Conservation (phyloP, 108 stramenopile genomes). For the Phaeodactylum tricornutum region DNA sequence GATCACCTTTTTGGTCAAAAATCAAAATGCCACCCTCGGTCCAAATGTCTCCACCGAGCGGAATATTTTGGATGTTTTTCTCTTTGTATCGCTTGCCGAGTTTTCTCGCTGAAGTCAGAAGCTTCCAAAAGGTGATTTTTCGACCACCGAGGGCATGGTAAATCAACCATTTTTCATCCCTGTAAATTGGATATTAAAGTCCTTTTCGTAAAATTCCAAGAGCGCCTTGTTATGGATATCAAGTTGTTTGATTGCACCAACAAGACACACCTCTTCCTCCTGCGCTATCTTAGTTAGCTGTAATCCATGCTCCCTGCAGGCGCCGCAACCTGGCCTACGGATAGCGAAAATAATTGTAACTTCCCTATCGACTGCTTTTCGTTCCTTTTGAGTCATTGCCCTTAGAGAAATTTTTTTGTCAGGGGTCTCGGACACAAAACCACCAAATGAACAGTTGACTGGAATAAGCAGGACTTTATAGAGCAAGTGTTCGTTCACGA, state of each 20-base stretch:
- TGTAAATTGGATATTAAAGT: constrained; percentile 7
- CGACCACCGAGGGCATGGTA: constrained; percentile 7
- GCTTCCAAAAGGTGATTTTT: background rate
- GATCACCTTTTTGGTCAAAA: background rate
- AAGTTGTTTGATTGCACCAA: background rate
- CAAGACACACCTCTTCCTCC: background rate
- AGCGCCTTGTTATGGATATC: constrained; percentile 4
- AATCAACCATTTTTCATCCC: constrained; percentile 6
- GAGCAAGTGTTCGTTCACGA: too few relatives aligned
- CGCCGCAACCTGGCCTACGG: constrained; percentile 4
- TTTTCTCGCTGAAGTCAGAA: background rate
- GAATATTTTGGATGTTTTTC: constrained; percentile 1
- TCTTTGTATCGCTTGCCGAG: background rate
- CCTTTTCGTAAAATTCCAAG: constrained; percentile 5
- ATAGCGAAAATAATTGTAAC: constrained; percentile 6
- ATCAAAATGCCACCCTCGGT: constrained; percentile 8
- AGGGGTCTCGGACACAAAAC: too few relatives aligned
- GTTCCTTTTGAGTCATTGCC: too few relatives aligned
- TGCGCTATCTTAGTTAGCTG: constrained; percentile 3
- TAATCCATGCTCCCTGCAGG: constrained; percentile 8
- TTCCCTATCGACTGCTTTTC: too few relatives aligned
- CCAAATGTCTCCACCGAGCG: constrained; percentile 4
- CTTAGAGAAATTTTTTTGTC: too few relatives aligned
- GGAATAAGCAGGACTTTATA: too few relatives aligned
- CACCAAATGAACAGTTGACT: too few relatives aligned